Evolutionary conservation across 192 early-diverging fungal genomes (phyloP).

Genomic region (Kappamyces sp.): DNA sequence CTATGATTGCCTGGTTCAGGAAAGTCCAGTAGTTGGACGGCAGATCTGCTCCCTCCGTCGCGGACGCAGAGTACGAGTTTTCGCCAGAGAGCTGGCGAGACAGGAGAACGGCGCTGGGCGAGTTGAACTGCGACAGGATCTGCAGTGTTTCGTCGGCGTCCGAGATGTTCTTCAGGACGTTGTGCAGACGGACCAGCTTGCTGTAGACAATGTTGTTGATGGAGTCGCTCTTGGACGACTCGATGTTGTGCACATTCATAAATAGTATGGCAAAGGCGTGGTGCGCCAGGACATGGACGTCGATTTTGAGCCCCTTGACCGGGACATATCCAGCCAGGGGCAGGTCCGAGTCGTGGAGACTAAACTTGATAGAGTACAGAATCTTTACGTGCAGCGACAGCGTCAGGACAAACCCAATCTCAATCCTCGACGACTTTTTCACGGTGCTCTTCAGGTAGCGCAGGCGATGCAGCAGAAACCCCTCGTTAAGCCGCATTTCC

Average conservation of each 20-base stretch:
- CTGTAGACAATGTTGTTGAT: constrained; percentile 17
- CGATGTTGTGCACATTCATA: constrained; percentile 36
- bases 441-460: background rate
- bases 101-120: too few species aligned
- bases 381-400: constrained; percentile 46
- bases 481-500: constrained; percentile 35
- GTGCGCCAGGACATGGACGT: constrained; percentile 45
- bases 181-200: constrained; percentile 35
- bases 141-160: constrained; percentile 40
- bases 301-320: constrained; percentile 32
- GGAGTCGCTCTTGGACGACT: constrained; percentile 16
- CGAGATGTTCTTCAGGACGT: constrained; percentile 28
- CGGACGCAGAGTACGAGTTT: too few species aligned
- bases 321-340: constrained; percentile 1
- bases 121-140: constrained; percentile 1
- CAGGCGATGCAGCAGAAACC: constrained; percentile 33
- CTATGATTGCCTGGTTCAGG: constrained; percentile 30
- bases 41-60: background rate
- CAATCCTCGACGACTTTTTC: constrained; percentile 22
- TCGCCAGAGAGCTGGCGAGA: too few species aligned
- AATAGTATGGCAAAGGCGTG: constrained; percentile 45
- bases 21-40: constrained; percentile 38
- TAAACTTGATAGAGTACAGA: constrained; percentile 42
- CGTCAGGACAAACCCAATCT: constrained; percentile 38
- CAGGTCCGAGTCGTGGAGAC: constrained; percentile 6